A percentile compares a stretch with the other conserved stretches of the same genome.
Evolutionary conservation across 2,329 filamentous ascomycete genomes (phyloP).

Genomic region (Eutypa lata): DNA sequence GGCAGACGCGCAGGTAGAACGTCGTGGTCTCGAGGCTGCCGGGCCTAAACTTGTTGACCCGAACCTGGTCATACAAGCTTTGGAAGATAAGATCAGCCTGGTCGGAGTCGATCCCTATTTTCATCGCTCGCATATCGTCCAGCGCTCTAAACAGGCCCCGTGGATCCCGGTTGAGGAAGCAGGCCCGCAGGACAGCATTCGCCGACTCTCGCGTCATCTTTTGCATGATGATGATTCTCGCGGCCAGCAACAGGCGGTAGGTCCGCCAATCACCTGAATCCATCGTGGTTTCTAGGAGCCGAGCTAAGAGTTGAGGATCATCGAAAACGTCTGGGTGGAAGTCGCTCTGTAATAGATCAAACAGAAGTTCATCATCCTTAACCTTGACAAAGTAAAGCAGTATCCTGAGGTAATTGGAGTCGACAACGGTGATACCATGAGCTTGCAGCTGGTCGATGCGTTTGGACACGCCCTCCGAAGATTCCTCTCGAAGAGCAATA

Average conservation of each 20-base stretch:
- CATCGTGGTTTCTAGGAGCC: constrained; percentile 33
- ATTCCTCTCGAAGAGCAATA: constrained; percentile 64
- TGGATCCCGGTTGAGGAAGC: constrained; percentile 25
- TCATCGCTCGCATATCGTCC: constrained; percentile 33
- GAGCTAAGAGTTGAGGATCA: constrained; percentile 37
- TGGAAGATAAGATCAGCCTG: constrained; percentile 28
- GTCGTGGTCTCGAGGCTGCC: constrained; percentile 16
- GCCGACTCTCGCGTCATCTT: constrained; percentile 25
- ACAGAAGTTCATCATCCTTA: constrained; percentile 48
- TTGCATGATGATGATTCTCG: constrained; percentile 34
- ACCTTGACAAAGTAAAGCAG: constrained; percentile 61
- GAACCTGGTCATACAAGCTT: constrained; percentile 20
- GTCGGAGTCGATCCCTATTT: constrained; percentile 28
- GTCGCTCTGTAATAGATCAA: constrained; percentile 44
- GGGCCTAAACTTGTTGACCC: constrained; percentile 6
- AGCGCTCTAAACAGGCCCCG: constrained; percentile 30
- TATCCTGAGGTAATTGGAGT: constrained; percentile 63
- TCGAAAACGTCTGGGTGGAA: constrained; percentile 57
- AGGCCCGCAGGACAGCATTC: constrained; percentile 31
- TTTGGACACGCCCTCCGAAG: constrained; percentile 51
- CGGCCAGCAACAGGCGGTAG: constrained; percentile 41
- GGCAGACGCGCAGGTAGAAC: constrained; percentile 32
- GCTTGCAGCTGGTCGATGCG: constrained; percentile 60
- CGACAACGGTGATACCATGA: constrained; percentile 59
- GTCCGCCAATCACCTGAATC: constrained; percentile 37